Conservation (phyloP, 2,329 filamentous ascomycete genomes). For the Metarhizium sp. region DNA sequence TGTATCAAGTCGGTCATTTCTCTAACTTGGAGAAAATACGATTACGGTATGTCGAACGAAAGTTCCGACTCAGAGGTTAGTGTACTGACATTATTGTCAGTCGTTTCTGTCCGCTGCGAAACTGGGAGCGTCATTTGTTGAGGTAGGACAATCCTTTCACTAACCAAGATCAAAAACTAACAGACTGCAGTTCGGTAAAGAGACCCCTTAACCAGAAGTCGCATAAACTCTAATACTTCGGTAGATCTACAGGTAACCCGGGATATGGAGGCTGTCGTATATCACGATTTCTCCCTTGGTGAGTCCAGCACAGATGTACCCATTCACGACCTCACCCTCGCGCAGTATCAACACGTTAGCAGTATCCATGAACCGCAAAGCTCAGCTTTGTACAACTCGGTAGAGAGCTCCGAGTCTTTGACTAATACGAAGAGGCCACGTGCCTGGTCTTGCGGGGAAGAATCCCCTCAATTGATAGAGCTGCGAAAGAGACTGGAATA, state of each 20-base stretch:
- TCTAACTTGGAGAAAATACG: too few relatives aligned
- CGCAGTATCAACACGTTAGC: slow-evolving; percentile 25
- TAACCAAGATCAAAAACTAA: background rate
- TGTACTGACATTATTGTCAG: slow-evolving; percentile 6
- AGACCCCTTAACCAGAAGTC: background rate
- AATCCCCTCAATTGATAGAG: slow-evolving; percentile 12
- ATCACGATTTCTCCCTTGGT: slow-evolving; percentile 31
- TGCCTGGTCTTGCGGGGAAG: slow-evolving; percentile 12
- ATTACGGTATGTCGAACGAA: too few relatives aligned
- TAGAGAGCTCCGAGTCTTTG: too few relatives aligned
- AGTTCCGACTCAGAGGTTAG: too few relatives aligned
- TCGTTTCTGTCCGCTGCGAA: slow-evolving; percentile 24
- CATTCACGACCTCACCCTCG: slow-evolving; percentile 27
- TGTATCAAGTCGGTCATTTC: too few relatives aligned
- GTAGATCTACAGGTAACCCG: slow-evolving; percentile 31
- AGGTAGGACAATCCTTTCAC: slow-evolving; percentile 12
- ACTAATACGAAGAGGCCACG: slow-evolving; percentile 7
- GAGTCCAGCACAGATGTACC: slow-evolving; percentile 31
- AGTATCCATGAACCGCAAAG: slow-evolving; percentile 12
- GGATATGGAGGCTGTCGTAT: slow-evolving; percentile 29
- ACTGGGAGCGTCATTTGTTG: slow-evolving; percentile 24
- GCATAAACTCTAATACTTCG: background rate
- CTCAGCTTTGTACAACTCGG: background rate
- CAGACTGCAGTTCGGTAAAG: slow-evolving; percentile 5
- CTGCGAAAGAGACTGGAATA: slow-evolving; percentile 24